Conservation (phyloP, 345 rosid species). For the Tarenaya hassleriana region DNA sequence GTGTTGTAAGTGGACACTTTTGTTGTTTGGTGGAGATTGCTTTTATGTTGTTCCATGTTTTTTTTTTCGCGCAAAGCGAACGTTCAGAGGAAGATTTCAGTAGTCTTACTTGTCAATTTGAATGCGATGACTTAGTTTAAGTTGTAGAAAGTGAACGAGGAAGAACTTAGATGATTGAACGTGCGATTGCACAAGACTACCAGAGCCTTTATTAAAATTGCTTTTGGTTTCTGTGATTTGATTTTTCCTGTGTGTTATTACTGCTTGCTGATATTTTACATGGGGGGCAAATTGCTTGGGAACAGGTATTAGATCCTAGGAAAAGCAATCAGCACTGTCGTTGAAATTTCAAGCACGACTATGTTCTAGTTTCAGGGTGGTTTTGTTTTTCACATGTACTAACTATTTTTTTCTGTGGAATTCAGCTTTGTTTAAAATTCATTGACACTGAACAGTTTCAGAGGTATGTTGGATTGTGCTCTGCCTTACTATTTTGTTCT, state of each 20-base stretch:
- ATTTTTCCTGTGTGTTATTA: too few species aligned
- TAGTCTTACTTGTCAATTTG: background rate
- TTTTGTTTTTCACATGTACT: slow-evolving; percentile 1
- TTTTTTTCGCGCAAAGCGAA: too few species aligned
- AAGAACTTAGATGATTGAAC: background rate
- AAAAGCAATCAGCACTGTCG: too few species aligned
- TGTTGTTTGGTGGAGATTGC: background rate
- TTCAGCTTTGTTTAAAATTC: slow-evolving; percentile 73
- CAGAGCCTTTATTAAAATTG: too few species aligned
- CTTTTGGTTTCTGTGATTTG: too few species aligned
- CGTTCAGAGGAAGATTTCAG: slow-evolving; percentile 15
- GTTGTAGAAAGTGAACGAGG: background rate
- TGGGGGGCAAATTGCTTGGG: too few species aligned
- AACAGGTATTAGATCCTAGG: too few species aligned
- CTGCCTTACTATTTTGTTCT: background rate
- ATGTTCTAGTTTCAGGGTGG: background rate
- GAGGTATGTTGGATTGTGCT: slow-evolving; percentile 39
- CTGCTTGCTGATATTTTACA: too few species aligned
- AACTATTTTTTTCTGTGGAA: slow-evolving; percentile 10
- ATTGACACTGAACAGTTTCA: slow-evolving; percentile 92
- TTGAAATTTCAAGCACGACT: too few species aligned
- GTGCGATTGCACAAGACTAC: background rate
- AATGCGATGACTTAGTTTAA: too few species aligned
- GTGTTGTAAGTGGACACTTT: too few species aligned
- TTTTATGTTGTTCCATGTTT: too few species aligned